Evolutionary conservation across 805 yeast genomes (phyloP).

Genomic region (Candida corydali): DNA sequence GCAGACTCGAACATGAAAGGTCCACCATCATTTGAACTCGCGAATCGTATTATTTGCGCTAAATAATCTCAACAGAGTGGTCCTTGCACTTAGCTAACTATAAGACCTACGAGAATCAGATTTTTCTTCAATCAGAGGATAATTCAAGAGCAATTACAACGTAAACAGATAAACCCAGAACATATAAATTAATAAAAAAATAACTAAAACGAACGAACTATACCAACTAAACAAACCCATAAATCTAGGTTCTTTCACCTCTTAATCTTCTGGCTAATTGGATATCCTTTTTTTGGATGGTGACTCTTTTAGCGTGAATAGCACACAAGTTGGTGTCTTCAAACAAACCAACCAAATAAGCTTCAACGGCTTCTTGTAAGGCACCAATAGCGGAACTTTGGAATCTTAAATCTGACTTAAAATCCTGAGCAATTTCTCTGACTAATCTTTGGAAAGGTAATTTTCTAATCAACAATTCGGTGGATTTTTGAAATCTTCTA

Average conservation of each 20-base stretch:
- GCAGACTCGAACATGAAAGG: too few relatives aligned
- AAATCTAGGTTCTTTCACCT: constrained; percentile 80
- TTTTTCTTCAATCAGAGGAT: too few relatives aligned
- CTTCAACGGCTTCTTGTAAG: constrained; percentile 97
- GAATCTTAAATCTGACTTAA: constrained; percentile 91
- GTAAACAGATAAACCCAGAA: too few relatives aligned
- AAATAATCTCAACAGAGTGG: too few relatives aligned
- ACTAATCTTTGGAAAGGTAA: constrained; percentile 97
- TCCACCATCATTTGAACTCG: too few relatives aligned
- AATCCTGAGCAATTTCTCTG: constrained; percentile 92
- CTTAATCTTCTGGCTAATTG: constrained; percentile 97
- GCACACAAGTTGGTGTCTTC: constrained; percentile 99
- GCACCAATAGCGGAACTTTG: constrained; percentile 98
- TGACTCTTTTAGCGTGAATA: constrained; percentile 97
- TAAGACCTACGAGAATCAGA: too few relatives aligned
- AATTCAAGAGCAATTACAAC: too few relatives aligned
- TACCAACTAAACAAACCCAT: background rate
- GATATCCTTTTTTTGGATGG: constrained; percentile 97
- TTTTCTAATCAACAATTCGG: constrained; percentile 92
- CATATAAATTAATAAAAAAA: too few relatives aligned
- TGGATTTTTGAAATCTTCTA: constrained; percentile 95
- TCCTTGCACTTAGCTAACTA: too few relatives aligned
- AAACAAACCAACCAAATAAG: constrained; percentile 90
- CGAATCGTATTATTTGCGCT: too few relatives aligned
- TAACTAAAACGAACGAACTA: background rate